phyloP scores from a whole-genome alignment of 2,329 filamentous ascomycete genomes.

The Verticillium nubilum region DNA sequence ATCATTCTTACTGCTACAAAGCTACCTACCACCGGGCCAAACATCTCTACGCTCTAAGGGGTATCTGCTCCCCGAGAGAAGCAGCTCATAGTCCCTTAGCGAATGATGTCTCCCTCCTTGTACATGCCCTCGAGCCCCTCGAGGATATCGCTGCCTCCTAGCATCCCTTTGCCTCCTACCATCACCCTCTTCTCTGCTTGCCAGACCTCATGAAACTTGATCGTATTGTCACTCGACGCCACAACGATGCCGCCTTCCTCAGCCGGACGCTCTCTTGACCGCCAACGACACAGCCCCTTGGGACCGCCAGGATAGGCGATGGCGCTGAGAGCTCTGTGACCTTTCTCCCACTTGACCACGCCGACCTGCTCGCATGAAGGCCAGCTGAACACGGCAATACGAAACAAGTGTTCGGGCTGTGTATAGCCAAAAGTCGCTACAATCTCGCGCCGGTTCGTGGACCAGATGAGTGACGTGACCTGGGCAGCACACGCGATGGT shows the following conservation, averaged over 20 bases:
- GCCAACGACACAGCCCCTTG: conserved; percentile 13
- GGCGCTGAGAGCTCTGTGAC: conserved; percentile 79
- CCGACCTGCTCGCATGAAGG: conserved; percentile 83
- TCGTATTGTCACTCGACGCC: conserved; percentile 83
- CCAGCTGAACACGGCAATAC: conserved; percentile 93
- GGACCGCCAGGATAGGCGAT: conserved; percentile 65
- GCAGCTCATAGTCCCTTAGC: conserved; percentile 31
- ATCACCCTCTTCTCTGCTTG: conserved; percentile 53
- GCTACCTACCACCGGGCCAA: background rate
- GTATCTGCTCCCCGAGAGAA: background rate
- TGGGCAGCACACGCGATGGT: conserved; percentile 91
- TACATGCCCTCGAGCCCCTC: conserved; percentile 78
- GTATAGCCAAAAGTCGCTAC: conserved; percentile 91
- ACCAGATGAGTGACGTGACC: conserved; percentile 91
- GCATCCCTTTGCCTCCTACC: conserved; percentile 48
- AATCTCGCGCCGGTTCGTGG: conserved; percentile 77
- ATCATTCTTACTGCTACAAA: background rate
- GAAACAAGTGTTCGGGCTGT: conserved; percentile 80
- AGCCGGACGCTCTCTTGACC: conserved; percentile 16
- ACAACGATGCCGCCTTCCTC: conserved; percentile 70
- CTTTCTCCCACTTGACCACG: conserved; percentile 76
- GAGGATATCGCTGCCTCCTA: conserved; percentile 81
- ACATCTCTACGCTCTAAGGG: too few relatives aligned
- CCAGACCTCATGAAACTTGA: conserved; percentile 97
- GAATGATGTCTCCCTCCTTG: conserved; percentile 66